Conservation (phyloP, 768 basidiomycete genomes). For the Lyophyllum semitale region DNA sequence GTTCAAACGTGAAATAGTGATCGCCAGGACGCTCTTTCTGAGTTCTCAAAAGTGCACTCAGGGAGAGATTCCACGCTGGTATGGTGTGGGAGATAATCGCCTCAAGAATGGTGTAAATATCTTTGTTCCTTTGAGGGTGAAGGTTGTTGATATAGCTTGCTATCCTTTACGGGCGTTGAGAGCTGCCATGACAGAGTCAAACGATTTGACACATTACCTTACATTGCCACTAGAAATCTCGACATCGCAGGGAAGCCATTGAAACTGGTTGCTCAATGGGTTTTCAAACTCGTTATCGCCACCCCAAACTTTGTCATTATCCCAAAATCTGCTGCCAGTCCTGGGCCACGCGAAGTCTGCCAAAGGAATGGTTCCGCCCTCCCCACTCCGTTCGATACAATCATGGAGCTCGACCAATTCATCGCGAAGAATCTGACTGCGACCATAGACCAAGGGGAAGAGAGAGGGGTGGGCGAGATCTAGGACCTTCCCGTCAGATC, state of each 20-base stretch:
- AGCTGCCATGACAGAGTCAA: not conserved
- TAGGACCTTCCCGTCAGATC: conserved; percentile 37
- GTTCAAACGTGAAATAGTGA: conserved; percentile 20
- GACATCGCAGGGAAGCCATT: conserved; percentile 31
- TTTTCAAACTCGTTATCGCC: not conserved
- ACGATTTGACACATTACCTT: conserved; percentile 12
- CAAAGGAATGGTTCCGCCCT: conserved; percentile 11
- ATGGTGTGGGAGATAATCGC: conserved; percentile 27
- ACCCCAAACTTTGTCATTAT: not conserved
- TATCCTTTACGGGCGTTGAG: conserved; percentile 20
- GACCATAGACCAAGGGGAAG: conserved; percentile 34
- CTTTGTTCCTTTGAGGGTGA: conserved; percentile 27
- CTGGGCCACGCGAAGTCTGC: too few species aligned
- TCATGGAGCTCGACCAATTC: conserved; percentile 11
- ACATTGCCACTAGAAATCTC: conserved; percentile 21
- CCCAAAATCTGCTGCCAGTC: conserved; percentile 2
- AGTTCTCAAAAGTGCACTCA: too few species aligned
- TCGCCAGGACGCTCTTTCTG: too few species aligned
- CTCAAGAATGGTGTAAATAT: conserved; percentile 28
- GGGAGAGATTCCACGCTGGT: conserved; percentile 37
- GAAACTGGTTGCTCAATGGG: conserved; percentile 1
- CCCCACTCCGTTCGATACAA: conserved; percentile 14
- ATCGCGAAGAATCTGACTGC: conserved; percentile 17
- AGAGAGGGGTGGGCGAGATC: conserved; percentile 45
- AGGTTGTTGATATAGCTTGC: conserved; percentile 45